Conservation (phyloP, 225 moss, liverwort and hornwort species). For the Takakia lepidozioides region DNA sequence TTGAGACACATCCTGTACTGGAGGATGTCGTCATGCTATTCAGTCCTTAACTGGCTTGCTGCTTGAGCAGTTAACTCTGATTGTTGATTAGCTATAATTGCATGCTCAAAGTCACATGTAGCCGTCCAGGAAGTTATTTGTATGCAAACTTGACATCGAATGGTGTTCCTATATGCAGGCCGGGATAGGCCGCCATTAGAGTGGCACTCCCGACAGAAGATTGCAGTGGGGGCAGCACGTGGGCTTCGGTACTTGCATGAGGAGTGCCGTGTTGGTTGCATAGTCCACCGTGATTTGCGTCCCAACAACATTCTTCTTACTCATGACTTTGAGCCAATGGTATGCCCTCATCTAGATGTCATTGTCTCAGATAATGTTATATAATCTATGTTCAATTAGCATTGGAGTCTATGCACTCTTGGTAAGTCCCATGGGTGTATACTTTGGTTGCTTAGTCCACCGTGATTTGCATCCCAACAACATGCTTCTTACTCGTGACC, state of each 20-base stretch:
- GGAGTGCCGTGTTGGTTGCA: conserved; percentile 29
- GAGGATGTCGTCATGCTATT: too few species aligned
- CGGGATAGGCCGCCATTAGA: conserved; percentile 13
- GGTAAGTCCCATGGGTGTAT: too few species aligned
- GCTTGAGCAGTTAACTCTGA: too few species aligned
- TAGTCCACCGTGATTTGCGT: conserved; percentile 22
- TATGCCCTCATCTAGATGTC: neutral
- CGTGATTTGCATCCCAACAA: conserved; percentile 24
- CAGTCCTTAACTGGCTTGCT: too few species aligned
- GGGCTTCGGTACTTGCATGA: conserved; percentile 27
- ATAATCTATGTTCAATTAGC: neutral
- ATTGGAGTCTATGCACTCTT: too few species aligned
- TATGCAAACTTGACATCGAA: too few species aligned
- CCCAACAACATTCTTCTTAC: conserved; percentile 27
- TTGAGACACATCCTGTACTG: too few species aligned
- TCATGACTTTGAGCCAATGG: conserved; percentile 30
- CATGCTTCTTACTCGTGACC: conserved; percentile 23
- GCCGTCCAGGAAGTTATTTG: too few species aligned
- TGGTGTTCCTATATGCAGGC: conserved; percentile 11
- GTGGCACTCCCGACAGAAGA: conserved; percentile 26
- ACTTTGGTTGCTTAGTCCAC: conserved; percentile 27
- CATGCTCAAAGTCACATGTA: too few species aligned
- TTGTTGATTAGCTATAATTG: too few species aligned
- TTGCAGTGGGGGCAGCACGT: conserved; percentile 23
- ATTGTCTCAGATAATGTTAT: neutral